Evolutionary conservation across 176 grass and related monocot species (phyloP).

Genomic region (Cenchrus fungigraminus): DNA sequence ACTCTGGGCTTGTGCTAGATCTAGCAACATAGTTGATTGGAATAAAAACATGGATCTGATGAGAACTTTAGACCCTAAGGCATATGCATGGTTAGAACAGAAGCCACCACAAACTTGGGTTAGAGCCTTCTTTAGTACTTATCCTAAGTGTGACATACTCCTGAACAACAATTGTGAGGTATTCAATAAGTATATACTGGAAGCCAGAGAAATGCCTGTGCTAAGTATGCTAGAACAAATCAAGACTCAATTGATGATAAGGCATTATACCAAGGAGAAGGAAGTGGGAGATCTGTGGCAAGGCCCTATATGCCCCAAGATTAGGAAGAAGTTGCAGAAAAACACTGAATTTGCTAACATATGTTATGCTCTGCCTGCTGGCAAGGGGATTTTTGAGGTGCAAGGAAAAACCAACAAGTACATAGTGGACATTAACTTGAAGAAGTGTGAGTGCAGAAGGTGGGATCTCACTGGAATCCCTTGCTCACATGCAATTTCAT

Average conservation of each 20-base stretch:
- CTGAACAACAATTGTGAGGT: constrained; percentile 2
- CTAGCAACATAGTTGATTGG: neutral
- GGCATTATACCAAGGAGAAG: neutral
- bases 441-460: no score
- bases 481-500: no score
- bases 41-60: neutral
- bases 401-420: no score
- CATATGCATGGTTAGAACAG: neutral
- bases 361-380: no score
- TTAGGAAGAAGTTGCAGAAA: neutral
- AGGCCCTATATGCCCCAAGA: neutral
- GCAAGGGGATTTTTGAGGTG: no score
- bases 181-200: neutral
- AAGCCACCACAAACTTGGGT: neutral
- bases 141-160: neutral
- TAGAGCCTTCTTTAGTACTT: neutral
- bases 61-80: neutral
- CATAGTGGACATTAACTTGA: no score
- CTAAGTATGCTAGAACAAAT: neutral
- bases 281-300: neutral
- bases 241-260: neutral
- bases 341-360: no score
- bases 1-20: neutral
- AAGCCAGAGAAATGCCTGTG: neutral
- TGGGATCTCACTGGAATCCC: no score